A percentile compares a stretch with the other conserved stretches of the same genome.
These are phyloP conservation scores for Athelia psychrophila DNA, from an alignment of 1,284 basidiomycete genomes.

Conservation along the genomic window DNA sequence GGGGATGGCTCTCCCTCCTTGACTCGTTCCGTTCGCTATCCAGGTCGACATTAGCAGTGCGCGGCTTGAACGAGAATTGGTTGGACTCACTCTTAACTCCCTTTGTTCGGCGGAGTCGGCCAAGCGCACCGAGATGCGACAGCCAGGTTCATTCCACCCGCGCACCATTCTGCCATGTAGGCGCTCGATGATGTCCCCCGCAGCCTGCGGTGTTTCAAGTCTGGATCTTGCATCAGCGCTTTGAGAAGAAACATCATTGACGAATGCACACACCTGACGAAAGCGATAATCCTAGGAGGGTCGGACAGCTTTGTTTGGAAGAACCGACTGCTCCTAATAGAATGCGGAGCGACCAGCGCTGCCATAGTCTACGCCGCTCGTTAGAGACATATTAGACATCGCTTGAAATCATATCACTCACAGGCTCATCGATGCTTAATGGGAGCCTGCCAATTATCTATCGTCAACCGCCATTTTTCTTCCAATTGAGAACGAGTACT, in stretches of 20 bases:
- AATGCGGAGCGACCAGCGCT: constrained; percentile 57
- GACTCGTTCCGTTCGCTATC: constrained; percentile 31
- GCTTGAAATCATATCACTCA: constrained; percentile 18
- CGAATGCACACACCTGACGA: constrained; percentile 60
- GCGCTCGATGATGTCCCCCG: constrained; percentile 69
- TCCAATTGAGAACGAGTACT: constrained; percentile 9
- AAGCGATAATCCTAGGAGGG: constrained; percentile 73
- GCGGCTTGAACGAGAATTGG: not conserved
- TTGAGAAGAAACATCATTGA: not conserved
- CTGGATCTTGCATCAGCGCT: constrained; percentile 31
- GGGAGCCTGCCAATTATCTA: constrained; percentile 43
- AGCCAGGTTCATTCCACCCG: constrained; percentile 68
- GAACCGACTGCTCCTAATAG: constrained; percentile 69
- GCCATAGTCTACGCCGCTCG: constrained; percentile 42
- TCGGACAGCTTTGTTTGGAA: constrained; percentile 72
- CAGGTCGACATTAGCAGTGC: not conserved
- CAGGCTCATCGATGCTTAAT: constrained; percentile 48
- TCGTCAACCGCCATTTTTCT: not conserved
- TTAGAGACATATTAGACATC: not conserved
- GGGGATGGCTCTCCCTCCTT: constrained; percentile 61
- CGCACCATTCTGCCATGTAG: constrained; percentile 76
- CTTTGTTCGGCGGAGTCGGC: constrained; percentile 59
- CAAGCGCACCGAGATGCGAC: constrained; percentile 70
- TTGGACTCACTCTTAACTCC: constrained; percentile 36
- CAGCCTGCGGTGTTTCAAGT: constrained; percentile 61